phyloP scores from a whole-genome alignment of 148 eudicot species.

The Polygonum maritimum region DNA sequence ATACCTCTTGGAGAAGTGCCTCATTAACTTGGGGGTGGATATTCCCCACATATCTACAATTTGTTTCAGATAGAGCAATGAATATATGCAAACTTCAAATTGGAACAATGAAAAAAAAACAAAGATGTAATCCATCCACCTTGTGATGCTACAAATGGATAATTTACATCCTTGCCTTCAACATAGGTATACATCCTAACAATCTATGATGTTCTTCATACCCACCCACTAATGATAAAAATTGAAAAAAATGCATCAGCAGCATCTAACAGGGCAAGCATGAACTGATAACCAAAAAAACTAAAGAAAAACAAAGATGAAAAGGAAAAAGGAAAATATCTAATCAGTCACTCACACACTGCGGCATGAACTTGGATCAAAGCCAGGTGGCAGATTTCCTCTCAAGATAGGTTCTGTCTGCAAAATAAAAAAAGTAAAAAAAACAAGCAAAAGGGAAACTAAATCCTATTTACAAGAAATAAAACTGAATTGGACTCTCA shows the following conservation, averaged over 20 bases:
- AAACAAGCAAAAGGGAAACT: conserved; percentile 7
- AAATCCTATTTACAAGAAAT: conserved; percentile 6
- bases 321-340: conserved; percentile 21
- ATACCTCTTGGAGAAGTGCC: conserved; percentile 86
- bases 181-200: background rate
- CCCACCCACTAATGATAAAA: background rate
- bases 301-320: background rate
- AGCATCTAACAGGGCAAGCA: background rate
- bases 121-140: background rate
- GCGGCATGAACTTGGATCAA: conserved; percentile 95
- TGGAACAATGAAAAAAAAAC: background rate
- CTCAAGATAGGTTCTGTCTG: conserved; percentile 95
- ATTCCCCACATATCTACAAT: conserved; percentile 80
- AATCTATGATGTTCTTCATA: background rate
- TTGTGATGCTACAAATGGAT: background rate
- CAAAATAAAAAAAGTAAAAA: conserved; percentile 42
- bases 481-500: background rate
- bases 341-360: conserved; percentile 76
- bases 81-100: background rate
- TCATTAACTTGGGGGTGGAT: conserved; percentile 83
- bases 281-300: background rate
- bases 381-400: conserved; percentile 97
- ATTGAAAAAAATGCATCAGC: background rate
- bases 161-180: background rate
- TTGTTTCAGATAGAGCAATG: conserved; percentile 5